Evolutionary conservation across 2,329 filamentous ascomycete genomes (phyloP), one percentile per base, ranked within the genome.

Genomic region (Eurotiales sp.): DNA sequence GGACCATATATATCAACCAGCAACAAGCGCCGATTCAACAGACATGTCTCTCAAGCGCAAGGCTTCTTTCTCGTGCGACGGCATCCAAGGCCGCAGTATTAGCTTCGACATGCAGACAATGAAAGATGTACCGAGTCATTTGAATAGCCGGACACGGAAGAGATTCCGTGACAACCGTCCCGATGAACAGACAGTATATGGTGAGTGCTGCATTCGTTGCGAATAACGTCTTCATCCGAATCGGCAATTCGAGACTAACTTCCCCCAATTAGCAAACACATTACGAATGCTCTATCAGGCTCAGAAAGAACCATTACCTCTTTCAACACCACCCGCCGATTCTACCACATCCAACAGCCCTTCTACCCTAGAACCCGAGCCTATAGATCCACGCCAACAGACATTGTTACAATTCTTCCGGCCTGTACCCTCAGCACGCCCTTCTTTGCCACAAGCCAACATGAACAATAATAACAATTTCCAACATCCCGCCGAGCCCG

Each of bases 1-100:
- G 8, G 21, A 37, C 17, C 34, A 17, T 37, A 37, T 37, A 37
- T 37, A 37, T 19, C 15, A 37, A 21, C 34, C 15, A 37, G 11
- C 14, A 42, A 19, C 12, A 6, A 27, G 4, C 19, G 43, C n/a
- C 34, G 15, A 12, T 36, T 7, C 32, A 39, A 37, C 39, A 15
- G 46, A 39, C n/a, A 83, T 83, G 80, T 70, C 72, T 19, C 68
- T 78, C 64, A 84, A 84, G 64, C 79, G 81, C 62, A 84, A 83
- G 64, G 77, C 79, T 40, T 80, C 78, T 37, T 72, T 75, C 56
- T 74, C 77, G 14, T 71, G 62, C 12, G 47, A 36, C n/a, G 14
- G 69, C 68, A 62, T 51, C 58, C 53, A 43, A 62, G 48, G 55
- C 51, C 56, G 62, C 62, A 42, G 56, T 52, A n/a, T 22, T 45